Conservation (phyloP, 169 alveolate genomes). For the Cryptosporidium meleagridis region DNA sequence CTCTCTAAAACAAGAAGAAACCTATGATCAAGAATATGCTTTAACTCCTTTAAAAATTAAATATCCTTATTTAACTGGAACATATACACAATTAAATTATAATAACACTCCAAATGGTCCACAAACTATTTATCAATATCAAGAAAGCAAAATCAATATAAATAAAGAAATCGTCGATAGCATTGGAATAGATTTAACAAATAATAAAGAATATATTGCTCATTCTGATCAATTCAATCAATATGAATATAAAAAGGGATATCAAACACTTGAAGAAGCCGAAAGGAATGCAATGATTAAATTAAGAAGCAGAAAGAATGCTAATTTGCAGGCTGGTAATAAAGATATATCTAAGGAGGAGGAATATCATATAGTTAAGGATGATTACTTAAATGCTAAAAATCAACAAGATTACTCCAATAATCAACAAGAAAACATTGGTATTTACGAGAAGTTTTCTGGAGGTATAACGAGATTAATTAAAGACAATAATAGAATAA, state of each 20-base stretch:
- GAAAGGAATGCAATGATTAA: neutral
- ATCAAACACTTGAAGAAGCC: neutral
- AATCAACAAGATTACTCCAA: no score
- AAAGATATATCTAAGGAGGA: neutral
- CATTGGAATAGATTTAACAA: neutral
- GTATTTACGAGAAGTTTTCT: neutral
- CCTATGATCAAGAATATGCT: neutral
- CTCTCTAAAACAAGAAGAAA: neutral
- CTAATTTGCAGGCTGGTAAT: neutral
- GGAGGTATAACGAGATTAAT: constrained; percentile 57
- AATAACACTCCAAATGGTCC: neutral
- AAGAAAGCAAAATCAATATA: neutral
- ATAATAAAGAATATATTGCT: neutral
- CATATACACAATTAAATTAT: constrained; percentile 30
- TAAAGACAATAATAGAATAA: neutral
- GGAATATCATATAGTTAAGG: neutral
- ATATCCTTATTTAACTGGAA: constrained; percentile 70
- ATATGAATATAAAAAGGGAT: no score
- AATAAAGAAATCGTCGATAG: neutral
- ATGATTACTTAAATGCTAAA: neutral
- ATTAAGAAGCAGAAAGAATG: neutral
- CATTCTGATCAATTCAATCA: no score
- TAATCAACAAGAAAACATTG: neutral
- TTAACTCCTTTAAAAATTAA: constrained; percentile 53
- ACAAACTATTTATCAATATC: neutral